Conservation (phyloP, 345 rosid genomes). For the Ailanthus altissimus region DNA sequence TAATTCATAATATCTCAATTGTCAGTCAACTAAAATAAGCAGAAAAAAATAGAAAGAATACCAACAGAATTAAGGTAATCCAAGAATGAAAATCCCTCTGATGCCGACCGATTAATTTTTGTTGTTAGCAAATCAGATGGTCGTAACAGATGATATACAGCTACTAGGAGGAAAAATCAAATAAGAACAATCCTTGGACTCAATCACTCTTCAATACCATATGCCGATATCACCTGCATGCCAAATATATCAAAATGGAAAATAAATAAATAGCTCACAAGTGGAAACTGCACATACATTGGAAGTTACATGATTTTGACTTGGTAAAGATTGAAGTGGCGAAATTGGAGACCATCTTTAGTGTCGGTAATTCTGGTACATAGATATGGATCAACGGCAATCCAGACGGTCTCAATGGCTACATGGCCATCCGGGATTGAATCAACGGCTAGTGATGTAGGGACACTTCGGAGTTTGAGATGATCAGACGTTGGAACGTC, state of each 20-base stretch:
- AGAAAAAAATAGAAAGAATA: background rate
- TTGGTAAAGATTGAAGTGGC: slow-evolving; percentile 35
- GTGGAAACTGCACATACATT: background rate
- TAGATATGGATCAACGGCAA: slow-evolving; percentile 49
- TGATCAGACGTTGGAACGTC: slow-evolving; percentile 47
- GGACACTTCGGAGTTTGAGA: slow-evolving; percentile 36
- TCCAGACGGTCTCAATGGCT: slow-evolving; percentile 32
- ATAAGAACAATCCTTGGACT: slow-evolving; percentile 36
- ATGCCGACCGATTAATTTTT: slow-evolving; percentile 29
- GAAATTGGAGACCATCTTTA: slow-evolving; percentile 37
- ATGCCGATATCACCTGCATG: slow-evolving; percentile 27
- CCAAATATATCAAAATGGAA: background rate
- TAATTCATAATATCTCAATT: no score
- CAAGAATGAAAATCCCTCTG: slow-evolving; percentile 25
- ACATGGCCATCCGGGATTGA: slow-evolving; percentile 37
- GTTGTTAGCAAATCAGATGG: slow-evolving; percentile 20
- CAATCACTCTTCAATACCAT: slow-evolving; percentile 42
- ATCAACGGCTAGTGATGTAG: slow-evolving; percentile 13
- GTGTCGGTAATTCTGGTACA: slow-evolving; percentile 38
- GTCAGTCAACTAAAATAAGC: no score
- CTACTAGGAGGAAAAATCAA: slow-evolving; percentile 25
- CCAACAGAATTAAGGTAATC: slow-evolving; percentile 42
- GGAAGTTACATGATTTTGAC: background rate
- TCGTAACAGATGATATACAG: slow-evolving; percentile 35
- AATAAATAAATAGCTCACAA: background rate